A percentile compares a stretch with the other conserved stretches of the same genome.
phyloP scores from a whole-genome alignment of 306 rosid species.

The Casuarina cunninghamiana region DNA sequence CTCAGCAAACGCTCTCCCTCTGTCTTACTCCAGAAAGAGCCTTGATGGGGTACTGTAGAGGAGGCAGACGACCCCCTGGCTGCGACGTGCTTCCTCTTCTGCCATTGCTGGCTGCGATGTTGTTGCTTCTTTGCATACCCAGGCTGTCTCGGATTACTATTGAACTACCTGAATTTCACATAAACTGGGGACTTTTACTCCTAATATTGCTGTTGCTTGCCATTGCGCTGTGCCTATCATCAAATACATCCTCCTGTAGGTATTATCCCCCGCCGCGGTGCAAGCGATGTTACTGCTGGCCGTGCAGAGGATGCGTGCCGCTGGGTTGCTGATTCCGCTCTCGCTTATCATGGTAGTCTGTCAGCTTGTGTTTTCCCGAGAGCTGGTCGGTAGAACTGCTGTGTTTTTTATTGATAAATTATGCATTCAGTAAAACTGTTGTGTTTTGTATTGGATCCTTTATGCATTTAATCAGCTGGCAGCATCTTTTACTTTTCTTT shows the following conservation, averaged over 20 bases:
- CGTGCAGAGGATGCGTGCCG: conserved; percentile 17
- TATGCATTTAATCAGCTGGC: background rate
- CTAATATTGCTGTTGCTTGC: conserved; percentile 39
- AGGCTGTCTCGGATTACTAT: conserved; percentile 30
- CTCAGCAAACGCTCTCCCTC: background rate
- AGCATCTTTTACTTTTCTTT: background rate
- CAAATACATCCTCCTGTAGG: conserved; percentile 27
- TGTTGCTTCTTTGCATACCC: conserved; percentile 45
- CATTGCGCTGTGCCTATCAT: conserved; percentile 48
- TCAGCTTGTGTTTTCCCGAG: background rate
- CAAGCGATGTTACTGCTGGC: conserved; percentile 30
- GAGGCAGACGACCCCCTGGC: conserved; percentile 31
- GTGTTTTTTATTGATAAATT: background rate
- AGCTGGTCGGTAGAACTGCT: background rate
- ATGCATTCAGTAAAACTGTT: background rate
- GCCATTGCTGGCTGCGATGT: conserved; percentile 50
- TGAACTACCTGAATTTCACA: conserved; percentile 14
- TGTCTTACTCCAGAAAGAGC: conserved; percentile 14
- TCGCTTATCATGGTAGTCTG: background rate
- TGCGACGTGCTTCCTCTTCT: conserved; percentile 39
- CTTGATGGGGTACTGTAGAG: conserved; percentile 49
- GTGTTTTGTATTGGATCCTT: background rate
- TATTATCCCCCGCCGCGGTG: conserved; percentile 30
- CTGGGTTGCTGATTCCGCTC: background rate
- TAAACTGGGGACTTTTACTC: conserved; percentile 44